A percentile compares a stretch with the other conserved stretches of the same genome.
phyloP scores from a whole-genome alignment of 352 stramenopile species.

The Phytophthora agathidicida region DNA sequence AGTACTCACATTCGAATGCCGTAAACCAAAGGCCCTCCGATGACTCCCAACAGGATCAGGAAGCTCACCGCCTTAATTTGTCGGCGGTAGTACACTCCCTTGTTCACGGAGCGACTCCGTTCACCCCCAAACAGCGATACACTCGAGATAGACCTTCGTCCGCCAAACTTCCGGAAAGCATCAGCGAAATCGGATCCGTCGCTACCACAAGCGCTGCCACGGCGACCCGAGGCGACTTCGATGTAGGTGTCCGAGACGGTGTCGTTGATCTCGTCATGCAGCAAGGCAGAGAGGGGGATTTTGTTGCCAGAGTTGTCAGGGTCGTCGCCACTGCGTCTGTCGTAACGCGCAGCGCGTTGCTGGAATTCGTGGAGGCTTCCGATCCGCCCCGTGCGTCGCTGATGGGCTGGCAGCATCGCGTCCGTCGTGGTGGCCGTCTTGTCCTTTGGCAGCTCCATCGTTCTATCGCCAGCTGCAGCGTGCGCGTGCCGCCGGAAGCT shows the following conservation, averaged over 20 bases:
- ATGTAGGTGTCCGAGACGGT: constrained; percentile 17
- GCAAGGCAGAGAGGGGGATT: constrained; percentile 14
- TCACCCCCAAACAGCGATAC: constrained; percentile 72
- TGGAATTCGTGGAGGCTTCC: constrained; percentile 85
- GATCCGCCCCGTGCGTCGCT: constrained; percentile 75
- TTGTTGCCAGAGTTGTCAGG: constrained; percentile 30
- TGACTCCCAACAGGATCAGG: constrained; percentile 79
- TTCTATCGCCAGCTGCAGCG: not conserved
- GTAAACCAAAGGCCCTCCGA: constrained; percentile 80
- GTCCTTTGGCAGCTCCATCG: constrained; percentile 26
- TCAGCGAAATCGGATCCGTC: constrained; percentile 48
- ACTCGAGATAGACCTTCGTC: constrained; percentile 53
- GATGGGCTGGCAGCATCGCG: constrained; percentile 57
- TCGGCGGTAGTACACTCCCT: constrained; percentile 56
- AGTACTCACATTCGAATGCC: constrained; percentile 59
- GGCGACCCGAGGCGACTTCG: constrained; percentile 15
- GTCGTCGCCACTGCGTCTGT: constrained; percentile 12
- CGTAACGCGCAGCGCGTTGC: constrained; percentile 72
- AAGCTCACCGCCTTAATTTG: constrained; percentile 80
- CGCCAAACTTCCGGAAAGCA: constrained; percentile 39
- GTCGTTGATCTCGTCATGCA: constrained; percentile 14
- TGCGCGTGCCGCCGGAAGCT: no score
- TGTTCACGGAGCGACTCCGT: constrained; percentile 43
- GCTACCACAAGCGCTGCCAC: constrained; percentile 28
- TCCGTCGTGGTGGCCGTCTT: constrained; percentile 6